Conservation (phyloP, 2,329 filamentous ascomycete species). For the Colletotrichum sp. region DNA sequence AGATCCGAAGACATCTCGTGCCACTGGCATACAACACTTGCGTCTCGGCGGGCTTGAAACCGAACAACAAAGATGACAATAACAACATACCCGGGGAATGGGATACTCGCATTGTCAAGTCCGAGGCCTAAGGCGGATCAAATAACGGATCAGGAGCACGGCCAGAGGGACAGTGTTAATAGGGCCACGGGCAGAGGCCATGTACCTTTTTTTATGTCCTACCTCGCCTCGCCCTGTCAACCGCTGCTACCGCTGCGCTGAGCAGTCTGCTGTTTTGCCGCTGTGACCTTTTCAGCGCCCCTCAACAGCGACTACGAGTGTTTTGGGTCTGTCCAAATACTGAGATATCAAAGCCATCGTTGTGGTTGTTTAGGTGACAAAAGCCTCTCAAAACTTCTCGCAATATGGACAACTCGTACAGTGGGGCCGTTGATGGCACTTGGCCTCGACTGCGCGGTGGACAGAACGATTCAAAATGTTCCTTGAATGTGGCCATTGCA, state of each 20-base stretch:
- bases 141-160: conserved; percentile 13
- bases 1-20: not conserved
- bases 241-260: conserved; percentile 6
- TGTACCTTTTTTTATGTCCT: not conserved
- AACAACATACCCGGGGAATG: not conserved
- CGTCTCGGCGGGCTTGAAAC: not conserved
- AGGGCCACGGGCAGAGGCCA: not conserved
- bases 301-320: not conserved
- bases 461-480: not conserved
- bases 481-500: not conserved
- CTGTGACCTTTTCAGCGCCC: not conserved
- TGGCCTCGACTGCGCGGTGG: not conserved
- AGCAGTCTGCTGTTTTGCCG: not conserved
- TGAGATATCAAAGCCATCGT: not conserved
- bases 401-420: not conserved
- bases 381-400: not conserved
- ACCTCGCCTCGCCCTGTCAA: not conserved
- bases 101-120: not conserved
- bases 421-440: not conserved
- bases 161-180: conserved; percentile 8
- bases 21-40: not conserved
- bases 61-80: conserved; percentile 9
- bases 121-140: conserved; percentile 11
- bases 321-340: not conserved
- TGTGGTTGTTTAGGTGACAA: not conserved